Base-by-base conservation (phyloP, 441 rosid species). In the Kokia cookei region DNA sequence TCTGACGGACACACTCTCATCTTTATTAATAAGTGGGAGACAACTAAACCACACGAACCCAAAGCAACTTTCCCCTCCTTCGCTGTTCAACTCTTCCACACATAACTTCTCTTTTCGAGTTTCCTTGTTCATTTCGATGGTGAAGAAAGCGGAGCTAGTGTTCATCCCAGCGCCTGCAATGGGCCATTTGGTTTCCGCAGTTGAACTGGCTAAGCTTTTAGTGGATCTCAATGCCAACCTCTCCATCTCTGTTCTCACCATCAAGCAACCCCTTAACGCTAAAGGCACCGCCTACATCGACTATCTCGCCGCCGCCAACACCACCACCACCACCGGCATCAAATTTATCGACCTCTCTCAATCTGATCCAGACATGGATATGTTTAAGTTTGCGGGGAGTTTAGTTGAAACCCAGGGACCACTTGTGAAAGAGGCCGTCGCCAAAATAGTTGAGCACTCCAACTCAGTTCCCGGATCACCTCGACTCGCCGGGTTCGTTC, bases 161-260 rank as follows among this genome's bases (percentile, higher is more conserved):
- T 80, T 91, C 67, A 65, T 89, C 68, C 94, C 94, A 1, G 12
- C 57, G 6, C 86, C 86, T 1, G 84, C 77, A n/a, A 80, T 72
- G 3, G 96, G 94, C 78, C 94, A 91, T 61, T 79, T 89, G 42
- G 68, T 62, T 14, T 82, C 93, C 5, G 7, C 68, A 2, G 72
- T 83, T 19, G 89, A 88, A 79, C 11, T 82, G 0, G 88, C 92
- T 3, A 89, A 85, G 82, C 80, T 79, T 48, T 82, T 88, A 3
- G 78, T 86, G 7, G 72, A 76, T 64, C 84, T 81, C 19, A 78
- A 85, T 17, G 77, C 82, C 40, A 60, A 81, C 15, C 76, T 91
- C 78, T 88, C 83, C 37, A 54, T 90, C 75, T 83, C 86, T 11
- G 53, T 91, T 63, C 35, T 90, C 26, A 59, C 84, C 69, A 73